These are phyloP conservation scores for Solanum etuberosum DNA, from an alignment of 257 asterid genomes.

Conservation along the genomic window DNA sequence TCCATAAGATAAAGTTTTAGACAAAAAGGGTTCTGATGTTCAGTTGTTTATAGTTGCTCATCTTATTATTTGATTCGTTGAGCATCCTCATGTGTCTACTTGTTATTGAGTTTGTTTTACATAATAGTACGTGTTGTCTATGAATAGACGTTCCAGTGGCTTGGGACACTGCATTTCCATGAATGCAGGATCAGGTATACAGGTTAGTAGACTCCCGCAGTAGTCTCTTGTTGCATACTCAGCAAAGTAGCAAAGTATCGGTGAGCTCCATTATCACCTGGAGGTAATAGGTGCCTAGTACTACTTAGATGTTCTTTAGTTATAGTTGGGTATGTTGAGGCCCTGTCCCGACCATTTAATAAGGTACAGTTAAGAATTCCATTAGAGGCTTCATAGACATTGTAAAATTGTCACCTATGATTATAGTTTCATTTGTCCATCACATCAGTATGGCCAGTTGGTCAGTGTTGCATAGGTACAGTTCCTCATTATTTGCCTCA, in stretches of 20 bases:
- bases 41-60: neutral
- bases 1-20: neutral
- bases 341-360: neutral
- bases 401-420: neutral
- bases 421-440: neutral
- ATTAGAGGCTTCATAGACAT: neutral
- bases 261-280: neutral
- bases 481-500: neutral
- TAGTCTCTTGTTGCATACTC: neutral
- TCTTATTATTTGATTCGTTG: neutral
- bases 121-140: neutral
- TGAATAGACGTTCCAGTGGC: neutral
- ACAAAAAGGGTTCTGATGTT: neutral
- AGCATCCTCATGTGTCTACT: neutral
- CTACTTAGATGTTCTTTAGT: neutral
- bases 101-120: neutral
- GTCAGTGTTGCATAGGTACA: neutral
- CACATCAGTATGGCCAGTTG: neutral
- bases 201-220: neutral
- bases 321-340: neutral
- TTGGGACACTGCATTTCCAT: neutral
- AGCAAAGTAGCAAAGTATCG: neutral
- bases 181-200: neutral
- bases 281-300: neutral
- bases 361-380: neutral